A percentile compares a stretch with the other conserved stretches of the same genome.
These are phyloP conservation scores for Ophiostoma tasmaniense DNA, from an alignment of 2,329 filamentous ascomycete genomes.

Conservation along the genomic window DNA sequence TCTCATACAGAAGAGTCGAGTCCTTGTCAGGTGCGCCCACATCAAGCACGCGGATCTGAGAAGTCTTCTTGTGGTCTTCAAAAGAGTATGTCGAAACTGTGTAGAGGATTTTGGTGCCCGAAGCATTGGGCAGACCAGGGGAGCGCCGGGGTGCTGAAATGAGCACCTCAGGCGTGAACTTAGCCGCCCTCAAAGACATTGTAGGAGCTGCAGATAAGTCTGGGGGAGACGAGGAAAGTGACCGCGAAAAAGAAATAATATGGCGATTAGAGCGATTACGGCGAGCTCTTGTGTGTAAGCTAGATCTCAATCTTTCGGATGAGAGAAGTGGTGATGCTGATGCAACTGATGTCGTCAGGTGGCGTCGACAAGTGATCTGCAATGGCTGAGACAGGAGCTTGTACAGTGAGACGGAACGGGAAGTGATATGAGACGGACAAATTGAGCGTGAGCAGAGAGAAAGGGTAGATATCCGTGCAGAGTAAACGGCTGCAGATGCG, in stretches of 20 bases:
- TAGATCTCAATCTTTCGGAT: not conserved
- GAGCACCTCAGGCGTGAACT: conserved; percentile 69
- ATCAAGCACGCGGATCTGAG: conserved; percentile 62
- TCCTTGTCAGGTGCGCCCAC: conserved; percentile 48
- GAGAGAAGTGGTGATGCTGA: not conserved
- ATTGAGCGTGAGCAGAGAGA: not conserved
- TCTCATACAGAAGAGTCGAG: conserved; percentile 56
- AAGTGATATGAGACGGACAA: not conserved
- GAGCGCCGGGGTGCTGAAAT: conserved; percentile 68
- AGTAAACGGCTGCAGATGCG: not conserved
- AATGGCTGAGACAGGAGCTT: not conserved
- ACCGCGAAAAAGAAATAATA: not conserved
- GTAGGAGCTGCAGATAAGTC: not conserved
- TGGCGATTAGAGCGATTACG: not conserved
- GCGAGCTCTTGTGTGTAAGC: not conserved
- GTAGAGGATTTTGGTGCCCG: conserved; percentile 57
- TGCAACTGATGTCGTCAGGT: not conserved
- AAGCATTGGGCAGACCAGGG: conserved; percentile 58
- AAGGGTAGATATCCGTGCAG: not conserved
- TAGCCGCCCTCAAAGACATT: conserved; percentile 63
- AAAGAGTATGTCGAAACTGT: conserved; percentile 74
- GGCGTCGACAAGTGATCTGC: not conserved
- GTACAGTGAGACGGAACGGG: not conserved
- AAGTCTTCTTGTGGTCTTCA: conserved; percentile 58
- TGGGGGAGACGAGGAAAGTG: not conserved